Evolutionary conservation across 2,329 filamentous ascomycete genomes (phyloP), one percentile per base, ranked within the genome.

Genomic region (Penicillium sp.): DNA sequence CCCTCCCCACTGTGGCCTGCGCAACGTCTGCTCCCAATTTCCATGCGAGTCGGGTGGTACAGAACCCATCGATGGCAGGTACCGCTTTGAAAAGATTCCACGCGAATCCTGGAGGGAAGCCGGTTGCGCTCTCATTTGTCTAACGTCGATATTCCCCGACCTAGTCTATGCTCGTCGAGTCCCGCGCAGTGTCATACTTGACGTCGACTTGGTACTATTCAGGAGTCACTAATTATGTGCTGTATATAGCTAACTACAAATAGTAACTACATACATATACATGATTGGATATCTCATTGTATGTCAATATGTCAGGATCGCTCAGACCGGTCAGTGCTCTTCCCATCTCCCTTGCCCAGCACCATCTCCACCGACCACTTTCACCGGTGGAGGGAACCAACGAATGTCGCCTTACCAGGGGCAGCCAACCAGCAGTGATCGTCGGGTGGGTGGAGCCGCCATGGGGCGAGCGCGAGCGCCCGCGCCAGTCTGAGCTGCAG

Each of bases 21-120:
- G 43, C 45, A 50, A 53, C 51, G 49, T 42, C 37, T n/a, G n/a
- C n/a, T n/a, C n/a, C n/a, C n/a, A 39, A 34, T 27, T 45, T 38
- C 39, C 33, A 49, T 51, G 47, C 49, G 36, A 44, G 43, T 54
- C 51, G 51, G 50, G 51, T 53, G 25, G 41, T 51, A 54, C 51
- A 45, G 37, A 23, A 37, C 32, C 26, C 25, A 40, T 13, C 18
- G 18, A 30, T 28, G 35, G 39, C 35, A 41, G 35, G 43, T 41
- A 44, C 36, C 37, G 37, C 30, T 27, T 28, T 43, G 17, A 34
- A 39, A 25, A 28, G 33, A 25, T 11, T 19, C 35, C 18, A 27
- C 35, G 35, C 20, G 35, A 36, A 36, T 21, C 25, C 25, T 13
- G 11, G 25, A 13, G 11, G 25, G 14, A n/a, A n/a, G n/a, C n/a